Percentiles rank a stretch among this genome's conserved stretches.
Conservation (phyloP, 2,329 filamentous ascomycete species). For the Alternaria triticina region DNA sequence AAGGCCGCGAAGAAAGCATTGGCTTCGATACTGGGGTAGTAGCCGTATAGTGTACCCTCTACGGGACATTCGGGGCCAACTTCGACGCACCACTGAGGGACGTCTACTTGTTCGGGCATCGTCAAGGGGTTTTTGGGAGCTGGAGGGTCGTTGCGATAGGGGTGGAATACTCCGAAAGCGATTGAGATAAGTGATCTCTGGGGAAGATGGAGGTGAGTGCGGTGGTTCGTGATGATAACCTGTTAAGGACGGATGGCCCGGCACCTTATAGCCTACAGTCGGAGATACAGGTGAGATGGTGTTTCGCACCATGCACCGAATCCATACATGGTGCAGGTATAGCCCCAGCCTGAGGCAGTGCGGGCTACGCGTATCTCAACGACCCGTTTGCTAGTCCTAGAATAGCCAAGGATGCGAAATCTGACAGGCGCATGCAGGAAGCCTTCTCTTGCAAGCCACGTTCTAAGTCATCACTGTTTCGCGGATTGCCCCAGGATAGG, state of each 20-base stretch:
- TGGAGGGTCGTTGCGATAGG: constrained; percentile 24
- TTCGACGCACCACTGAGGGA: constrained; percentile 21
- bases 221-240: not conserved
- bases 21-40: constrained; percentile 58
- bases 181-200: not conserved
- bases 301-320: constrained; percentile 3
- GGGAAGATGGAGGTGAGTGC: not conserved
- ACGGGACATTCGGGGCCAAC: constrained; percentile 50
- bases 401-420: not conserved
- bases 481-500: not conserved
- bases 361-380: constrained; percentile 2
- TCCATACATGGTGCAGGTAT: not conserved
- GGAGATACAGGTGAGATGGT: not conserved
- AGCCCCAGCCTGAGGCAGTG: constrained; percentile 6
- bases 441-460: not conserved
- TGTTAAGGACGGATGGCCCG: not conserved
- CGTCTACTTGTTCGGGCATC: not conserved
- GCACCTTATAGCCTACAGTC: constrained; percentile 22
- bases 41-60: constrained; percentile 59
- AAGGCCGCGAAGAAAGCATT: constrained; percentile 61
- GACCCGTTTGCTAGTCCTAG: not conserved
- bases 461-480: not conserved
- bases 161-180: not conserved
- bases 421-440: not conserved
- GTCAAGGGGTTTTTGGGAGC: constrained; percentile 8